Evolutionary conservation across 305 asterid genomes (phyloP), one percentile per base, ranked within the genome.

Genomic region (Striga hermonthica): DNA sequence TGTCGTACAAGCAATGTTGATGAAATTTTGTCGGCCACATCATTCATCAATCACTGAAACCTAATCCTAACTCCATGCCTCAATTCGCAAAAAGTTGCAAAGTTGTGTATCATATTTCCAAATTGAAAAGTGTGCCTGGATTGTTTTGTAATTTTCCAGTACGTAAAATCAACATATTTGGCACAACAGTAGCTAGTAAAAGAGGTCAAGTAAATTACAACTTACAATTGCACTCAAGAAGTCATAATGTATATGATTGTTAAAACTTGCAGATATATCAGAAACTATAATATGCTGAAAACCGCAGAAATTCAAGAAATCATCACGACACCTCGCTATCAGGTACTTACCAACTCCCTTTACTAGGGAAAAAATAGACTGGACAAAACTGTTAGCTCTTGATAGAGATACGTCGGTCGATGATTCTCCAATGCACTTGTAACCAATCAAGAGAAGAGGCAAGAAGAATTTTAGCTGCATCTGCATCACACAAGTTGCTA

Each of bases 371-470:
- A 70, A 73, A 77, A 88, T 68, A 44, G 90, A 75, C 82, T 69
- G 86, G 75, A 82, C 76, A 77, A 83, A 88, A 73, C 81, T 82
- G 68, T 70, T 82, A 55, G 81, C 77, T 77, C 77, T 85, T 44
- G 85, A 75, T 75, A 90, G 88, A 74, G 78, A 65, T 57, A 67
- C 67, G 72, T 88, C 96, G 12, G 81, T 82, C 73, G 96, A 83
- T 73, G 91, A 86, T 73, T 79, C 82, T 75, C 91, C 95, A 64
- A 85, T 73, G 81, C 83, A 85, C 84, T 90, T 90, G 92, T 81
- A 90, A 50, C 96, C 95, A 76, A 86, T 76, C 71, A 85, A 81
- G 64, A 83, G 83, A 80, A 76, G 84, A 63, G 91, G 84, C 78
- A 93, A 73, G 47, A 83, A 67, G 52, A 81, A 54, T 70, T 85